Percentiles rank a stretch among this genome's conserved stretches.
phyloP scores from a whole-genome alignment of 1,284 basidiomycete genomes.

The Leccinum pachyderme region DNA sequence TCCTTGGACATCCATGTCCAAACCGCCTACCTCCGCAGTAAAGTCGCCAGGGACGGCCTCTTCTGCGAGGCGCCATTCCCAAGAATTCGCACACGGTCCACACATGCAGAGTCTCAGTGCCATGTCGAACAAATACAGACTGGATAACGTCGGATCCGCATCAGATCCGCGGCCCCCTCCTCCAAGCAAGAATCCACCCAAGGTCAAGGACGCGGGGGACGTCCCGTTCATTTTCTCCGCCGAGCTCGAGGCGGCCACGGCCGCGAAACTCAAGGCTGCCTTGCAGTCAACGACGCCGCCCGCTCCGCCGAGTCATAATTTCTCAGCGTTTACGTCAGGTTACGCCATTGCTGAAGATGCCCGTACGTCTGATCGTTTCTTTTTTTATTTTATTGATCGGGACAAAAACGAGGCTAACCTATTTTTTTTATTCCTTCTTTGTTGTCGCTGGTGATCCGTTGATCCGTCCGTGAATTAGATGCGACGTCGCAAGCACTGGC shows the following conservation, averaged over 20 bases:
- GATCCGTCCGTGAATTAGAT: not conserved
- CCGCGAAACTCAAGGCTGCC: constrained; percentile 28
- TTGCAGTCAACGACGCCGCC: constrained; percentile 19
- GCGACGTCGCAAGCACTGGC: not conserved
- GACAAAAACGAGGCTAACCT: not conserved
- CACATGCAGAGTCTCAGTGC: constrained; percentile 23
- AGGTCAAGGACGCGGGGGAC: constrained; percentile 32
- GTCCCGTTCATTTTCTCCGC: constrained; percentile 34
- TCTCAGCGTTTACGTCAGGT: constrained; percentile 24
- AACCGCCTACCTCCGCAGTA: not conserved
- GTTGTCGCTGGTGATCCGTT: not conserved
- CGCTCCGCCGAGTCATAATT: not conserved
- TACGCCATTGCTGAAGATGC: constrained; percentile 21
- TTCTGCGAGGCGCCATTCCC: constrained; percentile 19
- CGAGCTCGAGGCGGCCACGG: constrained; percentile 30
- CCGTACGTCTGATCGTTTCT: constrained; percentile 25
- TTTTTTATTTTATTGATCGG: not conserved
- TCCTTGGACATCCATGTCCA: constrained; percentile 13
- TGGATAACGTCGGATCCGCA: constrained; percentile 11
- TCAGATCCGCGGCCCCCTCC: constrained; percentile 12
- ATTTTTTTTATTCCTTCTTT: not conserved
- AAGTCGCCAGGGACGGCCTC: constrained; percentile 7
- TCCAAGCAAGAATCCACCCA: constrained; percentile 16
- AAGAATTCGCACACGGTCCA: constrained; percentile 22
- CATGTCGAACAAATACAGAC: constrained; percentile 29